These are phyloP conservation scores for Tricholoma matsutake DNA, from an alignment of 768 basidiomycete species.

Conservation along the genomic window DNA sequence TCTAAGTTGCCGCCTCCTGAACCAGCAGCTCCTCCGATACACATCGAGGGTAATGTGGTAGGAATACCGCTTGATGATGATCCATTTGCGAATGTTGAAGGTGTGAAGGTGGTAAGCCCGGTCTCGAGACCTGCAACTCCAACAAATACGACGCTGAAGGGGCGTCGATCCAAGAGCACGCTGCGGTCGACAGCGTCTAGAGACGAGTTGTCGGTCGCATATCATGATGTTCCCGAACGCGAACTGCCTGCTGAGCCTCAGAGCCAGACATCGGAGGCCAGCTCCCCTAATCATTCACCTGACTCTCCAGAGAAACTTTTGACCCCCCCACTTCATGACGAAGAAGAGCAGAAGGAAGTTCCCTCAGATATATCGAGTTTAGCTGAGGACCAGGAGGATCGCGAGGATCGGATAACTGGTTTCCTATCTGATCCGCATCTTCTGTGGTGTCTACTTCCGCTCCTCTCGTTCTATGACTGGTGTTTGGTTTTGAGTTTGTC, in stretches of 20 bases:
- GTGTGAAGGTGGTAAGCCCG: slow-evolving; percentile 45
- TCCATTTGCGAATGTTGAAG: slow-evolving; percentile 55
- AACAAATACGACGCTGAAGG: not conserved
- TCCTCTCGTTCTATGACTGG: slow-evolving; percentile 74
- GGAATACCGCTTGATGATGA: slow-evolving; percentile 46
- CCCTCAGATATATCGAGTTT: slow-evolving; percentile 33
- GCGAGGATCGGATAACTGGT: slow-evolving; percentile 35
- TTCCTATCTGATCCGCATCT: slow-evolving; percentile 55
- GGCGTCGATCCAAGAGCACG: not conserved
- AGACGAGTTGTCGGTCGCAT: not conserved
- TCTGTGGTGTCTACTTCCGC: slow-evolving; percentile 51
- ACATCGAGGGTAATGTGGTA: slow-evolving; percentile 27
- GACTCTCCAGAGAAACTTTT: not conserved
- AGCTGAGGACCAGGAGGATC: slow-evolving; percentile 17
- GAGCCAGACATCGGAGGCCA: not conserved
- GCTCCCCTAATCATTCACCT: not conserved
- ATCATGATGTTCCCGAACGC: not conserved
- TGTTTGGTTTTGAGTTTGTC: slow-evolving; percentile 55
- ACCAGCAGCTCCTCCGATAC: slow-evolving; percentile 7
- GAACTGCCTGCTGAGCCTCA: not conserved
- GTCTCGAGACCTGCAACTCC: slow-evolving; percentile 6
- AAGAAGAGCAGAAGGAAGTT: slow-evolving; percentile 26
- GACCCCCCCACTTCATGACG: slow-evolving; percentile 17
- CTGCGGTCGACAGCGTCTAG: not conserved
- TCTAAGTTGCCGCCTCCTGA: not conserved